These are phyloP conservation scores for Musa acuminata DNA, from an alignment of 176 grass and related monocot genomes.

Conservation along the genomic window DNA sequence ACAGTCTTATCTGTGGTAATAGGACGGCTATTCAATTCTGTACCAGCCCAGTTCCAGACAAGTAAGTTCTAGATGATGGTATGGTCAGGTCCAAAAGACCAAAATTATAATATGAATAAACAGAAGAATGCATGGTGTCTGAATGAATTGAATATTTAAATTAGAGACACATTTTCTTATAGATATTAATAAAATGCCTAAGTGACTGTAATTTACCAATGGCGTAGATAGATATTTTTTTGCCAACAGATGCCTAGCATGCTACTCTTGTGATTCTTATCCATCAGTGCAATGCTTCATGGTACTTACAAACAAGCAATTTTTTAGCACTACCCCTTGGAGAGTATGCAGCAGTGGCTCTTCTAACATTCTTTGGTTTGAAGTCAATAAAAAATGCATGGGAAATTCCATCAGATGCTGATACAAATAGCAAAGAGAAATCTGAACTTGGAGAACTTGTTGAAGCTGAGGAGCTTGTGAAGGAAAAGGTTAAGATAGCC, in stretches of 20 bases:
- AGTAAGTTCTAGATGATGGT: constrained; percentile 37
- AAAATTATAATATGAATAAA: not conserved
- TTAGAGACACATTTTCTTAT: too few species aligned
- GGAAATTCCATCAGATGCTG: constrained; percentile 44
- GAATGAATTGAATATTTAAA: not conserved
- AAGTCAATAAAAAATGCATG: constrained; percentile 96
- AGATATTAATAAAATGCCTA: not conserved
- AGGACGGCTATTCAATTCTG: constrained; percentile 75
- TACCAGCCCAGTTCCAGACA: constrained; percentile 92
- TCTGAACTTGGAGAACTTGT: constrained; percentile 79
- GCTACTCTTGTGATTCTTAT: not conserved
- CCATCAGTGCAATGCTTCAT: constrained; percentile 1
- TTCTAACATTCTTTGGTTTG: constrained; percentile 83
- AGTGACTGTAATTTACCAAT: not conserved
- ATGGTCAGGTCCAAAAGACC: not conserved
- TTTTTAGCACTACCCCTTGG: constrained; percentile 82
- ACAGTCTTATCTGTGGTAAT: constrained; percentile 80
- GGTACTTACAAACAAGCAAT: constrained; percentile 24
- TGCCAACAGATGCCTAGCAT: not conserved
- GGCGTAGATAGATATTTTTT: not conserved
- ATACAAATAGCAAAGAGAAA: constrained; percentile 29
- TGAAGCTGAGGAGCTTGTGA: constrained; percentile 91
- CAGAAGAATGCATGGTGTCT: not conserved
- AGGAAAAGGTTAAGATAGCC: constrained; percentile 62
- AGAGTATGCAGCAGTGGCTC: constrained; percentile 80